These are phyloP conservation scores for Colletotrichum sidae DNA, from an alignment of 2,329 filamentous ascomycete species.

Conservation along the genomic window DNA sequence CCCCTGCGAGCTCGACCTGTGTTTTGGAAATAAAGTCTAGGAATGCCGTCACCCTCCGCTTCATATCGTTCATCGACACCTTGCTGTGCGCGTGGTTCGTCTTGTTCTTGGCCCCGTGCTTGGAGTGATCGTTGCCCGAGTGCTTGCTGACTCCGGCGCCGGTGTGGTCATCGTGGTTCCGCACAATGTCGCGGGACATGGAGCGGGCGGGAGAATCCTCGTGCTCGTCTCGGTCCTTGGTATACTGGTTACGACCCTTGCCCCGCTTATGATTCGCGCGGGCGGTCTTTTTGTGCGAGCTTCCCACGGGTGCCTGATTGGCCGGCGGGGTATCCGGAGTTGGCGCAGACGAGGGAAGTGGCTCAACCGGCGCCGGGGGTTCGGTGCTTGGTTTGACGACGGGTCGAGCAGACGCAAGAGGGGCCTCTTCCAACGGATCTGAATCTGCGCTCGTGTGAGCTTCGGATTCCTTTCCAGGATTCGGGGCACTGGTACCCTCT, in stretches of 20 bases:
- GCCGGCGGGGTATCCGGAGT: conserved; percentile 61
- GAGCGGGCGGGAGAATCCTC: conserved; percentile 69
- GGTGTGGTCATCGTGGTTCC: conserved; percentile 51
- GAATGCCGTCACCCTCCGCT: conserved; percentile 83
- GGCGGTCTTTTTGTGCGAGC: conserved; percentile 70
- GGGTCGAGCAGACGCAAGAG: conserved; percentile 54
- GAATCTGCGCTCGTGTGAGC: conserved; percentile 68
- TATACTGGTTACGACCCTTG: conserved; percentile 85
- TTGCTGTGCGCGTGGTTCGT: conserved; percentile 69
- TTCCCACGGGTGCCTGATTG: conserved; percentile 51
- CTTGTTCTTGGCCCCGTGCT: conserved; percentile 65
- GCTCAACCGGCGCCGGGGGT: conserved; percentile 45
- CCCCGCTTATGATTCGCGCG: conserved; percentile 74
- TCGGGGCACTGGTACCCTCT: conserved; percentile 71
- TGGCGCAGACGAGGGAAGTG: conserved; percentile 48
- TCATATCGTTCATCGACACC: conserved; percentile 89
- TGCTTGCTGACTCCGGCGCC: conserved; percentile 50
- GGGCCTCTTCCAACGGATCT: conserved; percentile 77
- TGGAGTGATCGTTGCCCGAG: conserved; percentile 56
- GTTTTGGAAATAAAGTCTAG: conserved; percentile 91
- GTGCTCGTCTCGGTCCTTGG: conserved; percentile 76
- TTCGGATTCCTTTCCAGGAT: conserved; percentile 44
- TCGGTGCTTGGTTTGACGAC: conserved; percentile 46
- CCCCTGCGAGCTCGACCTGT: conserved; percentile 85
- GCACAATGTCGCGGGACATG: conserved; percentile 64